A percentile compares a stretch with the other conserved stretches of the same genome.
phyloP scores from a whole-genome alignment of 2,329 filamentous ascomycete species.

The Trichophyton rubrum region DNA sequence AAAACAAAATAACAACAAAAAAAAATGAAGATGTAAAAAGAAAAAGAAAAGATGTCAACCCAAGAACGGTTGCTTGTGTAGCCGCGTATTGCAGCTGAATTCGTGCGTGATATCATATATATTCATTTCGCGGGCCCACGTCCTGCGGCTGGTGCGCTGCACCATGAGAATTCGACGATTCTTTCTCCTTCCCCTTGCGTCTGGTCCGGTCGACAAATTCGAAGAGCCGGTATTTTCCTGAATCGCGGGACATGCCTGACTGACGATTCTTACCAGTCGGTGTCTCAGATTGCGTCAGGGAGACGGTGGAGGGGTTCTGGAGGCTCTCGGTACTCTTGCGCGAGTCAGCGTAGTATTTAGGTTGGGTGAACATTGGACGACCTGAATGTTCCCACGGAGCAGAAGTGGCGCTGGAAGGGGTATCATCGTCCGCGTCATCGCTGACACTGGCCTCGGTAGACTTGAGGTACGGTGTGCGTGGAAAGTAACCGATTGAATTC shows the following conservation, averaged over 20 bases:
- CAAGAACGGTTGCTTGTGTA: neutral
- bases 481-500: conserved; percentile 32
- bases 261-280: conserved; percentile 22
- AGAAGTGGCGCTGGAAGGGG: conserved; percentile 33
- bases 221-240: conserved; percentile 33
- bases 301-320: conserved; percentile 37
- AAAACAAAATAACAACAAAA: neutral
- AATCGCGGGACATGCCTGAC: conserved; percentile 29
- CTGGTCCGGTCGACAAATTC: conserved; percentile 24
- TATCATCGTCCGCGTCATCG: conserved; percentile 32
- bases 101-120: conserved; percentile 8
- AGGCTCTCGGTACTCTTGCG: conserved; percentile 34
- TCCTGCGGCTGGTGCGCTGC: conserved; percentile 7
- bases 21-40: neutral
- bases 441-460: conserved; percentile 25
- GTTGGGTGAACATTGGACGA: conserved; percentile 30
- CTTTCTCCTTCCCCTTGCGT: conserved; percentile 13
- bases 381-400: conserved; percentile 32
- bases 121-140: conserved; percentile 12
- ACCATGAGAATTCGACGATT: neutral
- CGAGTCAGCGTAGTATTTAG: conserved; percentile 30
- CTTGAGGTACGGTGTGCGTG: conserved; percentile 26
- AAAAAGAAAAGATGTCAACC: too few relatives aligned
- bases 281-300: conserved; percentile 29
- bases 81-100: neutral